phyloP scores from a whole-genome alignment of 495 filamentous ascomycete species.

The Aspergillus nanangensis region DNA sequence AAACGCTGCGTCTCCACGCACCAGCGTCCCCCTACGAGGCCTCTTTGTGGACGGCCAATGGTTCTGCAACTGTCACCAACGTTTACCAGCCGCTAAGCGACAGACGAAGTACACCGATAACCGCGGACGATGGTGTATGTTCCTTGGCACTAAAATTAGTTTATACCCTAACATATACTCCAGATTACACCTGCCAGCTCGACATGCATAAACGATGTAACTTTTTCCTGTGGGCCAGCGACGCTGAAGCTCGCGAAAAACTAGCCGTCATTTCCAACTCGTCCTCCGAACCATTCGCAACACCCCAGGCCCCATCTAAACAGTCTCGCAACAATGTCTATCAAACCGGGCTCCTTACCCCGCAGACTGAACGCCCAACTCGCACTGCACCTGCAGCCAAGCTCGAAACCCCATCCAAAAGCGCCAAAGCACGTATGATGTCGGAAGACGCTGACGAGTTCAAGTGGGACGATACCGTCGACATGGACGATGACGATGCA shows the following conservation, averaged over 20 bases:
- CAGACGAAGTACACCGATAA: slow-evolving; percentile 64
- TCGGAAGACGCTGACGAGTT: slow-evolving; percentile 40
- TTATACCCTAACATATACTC: neutral
- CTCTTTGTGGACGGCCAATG: slow-evolving; percentile 52
- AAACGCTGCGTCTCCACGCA: slow-evolving; percentile 22
- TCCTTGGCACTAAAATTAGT: too few relatives aligned
- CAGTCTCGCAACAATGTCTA: neutral
- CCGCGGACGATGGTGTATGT: slow-evolving; percentile 55
- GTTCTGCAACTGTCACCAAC: slow-evolving; percentile 64
- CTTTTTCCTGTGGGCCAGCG: slow-evolving; percentile 69
- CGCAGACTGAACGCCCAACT: slow-evolving; percentile 25
- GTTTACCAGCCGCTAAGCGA: slow-evolving; percentile 54
- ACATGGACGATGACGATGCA: neutral
- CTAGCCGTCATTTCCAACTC: slow-evolving; percentile 47
- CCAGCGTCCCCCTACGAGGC: slow-evolving; percentile 41
- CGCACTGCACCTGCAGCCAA: slow-evolving; percentile 6
- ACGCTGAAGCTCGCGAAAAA: slow-evolving; percentile 55
- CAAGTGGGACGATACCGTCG: slow-evolving; percentile 34
- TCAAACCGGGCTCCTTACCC: slow-evolving; percentile 31
- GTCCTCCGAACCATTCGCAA: slow-evolving; percentile 31
- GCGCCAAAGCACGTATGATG: slow-evolving; percentile 35
- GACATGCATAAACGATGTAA: slow-evolving; percentile 49
- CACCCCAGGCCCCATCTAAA: slow-evolving; percentile 21
- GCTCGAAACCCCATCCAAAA: slow-evolving; percentile 22
- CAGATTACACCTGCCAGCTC: slow-evolving; percentile 63